These are phyloP conservation scores for Radiomyces spectabilis DNA, from an alignment of 192 early-diverging fungal genomes.

Conservation along the genomic window DNA sequence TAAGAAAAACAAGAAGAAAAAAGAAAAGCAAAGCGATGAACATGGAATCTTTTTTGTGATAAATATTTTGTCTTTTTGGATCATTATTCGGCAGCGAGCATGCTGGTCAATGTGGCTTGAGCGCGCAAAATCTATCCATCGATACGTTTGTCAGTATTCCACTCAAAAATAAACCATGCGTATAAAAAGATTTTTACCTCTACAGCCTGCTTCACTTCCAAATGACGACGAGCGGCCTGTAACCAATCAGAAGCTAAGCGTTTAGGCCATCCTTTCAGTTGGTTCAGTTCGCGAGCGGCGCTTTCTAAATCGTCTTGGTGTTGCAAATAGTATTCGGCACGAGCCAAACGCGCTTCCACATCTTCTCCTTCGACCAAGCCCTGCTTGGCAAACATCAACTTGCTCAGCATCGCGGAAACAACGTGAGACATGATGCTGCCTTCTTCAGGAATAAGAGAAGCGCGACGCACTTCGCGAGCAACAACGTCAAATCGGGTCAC, in stretches of 20 bases:
- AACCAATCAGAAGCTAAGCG: slow-evolving; percentile 86
- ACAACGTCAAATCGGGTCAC: slow-evolving; percentile 64
- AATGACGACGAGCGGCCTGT: slow-evolving; percentile 62
- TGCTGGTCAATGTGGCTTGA: too few species aligned
- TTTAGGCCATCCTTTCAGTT: slow-evolving; percentile 87
- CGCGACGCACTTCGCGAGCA: slow-evolving; percentile 61
- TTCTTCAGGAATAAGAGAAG: slow-evolving; percentile 79
- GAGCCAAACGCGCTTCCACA: slow-evolving; percentile 77
- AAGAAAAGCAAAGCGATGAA: too few species aligned
- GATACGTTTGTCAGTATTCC: too few species aligned
- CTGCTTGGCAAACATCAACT: slow-evolving; percentile 76
- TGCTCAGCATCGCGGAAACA: slow-evolving; percentile 62
- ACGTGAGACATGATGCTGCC: slow-evolving; percentile 80
- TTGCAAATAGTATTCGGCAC: slow-evolving; percentile 65
- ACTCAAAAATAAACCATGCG: too few species aligned
- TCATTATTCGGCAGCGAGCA: too few species aligned
- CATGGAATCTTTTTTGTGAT: too few species aligned
- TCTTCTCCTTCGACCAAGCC: slow-evolving; percentile 82
- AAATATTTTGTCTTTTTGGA: too few species aligned
- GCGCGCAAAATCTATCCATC: too few species aligned
- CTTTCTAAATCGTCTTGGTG: slow-evolving; percentile 71
- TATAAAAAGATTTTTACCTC: too few species aligned
- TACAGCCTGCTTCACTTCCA: slow-evolving; percentile 86
- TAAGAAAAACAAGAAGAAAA: too few species aligned
- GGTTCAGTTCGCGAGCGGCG: slow-evolving; percentile 87